A percentile compares a stretch with the other conserved stretches of the same genome.
Conservation (phyloP, 805 yeast species). For the Wickerhamiella occidentalis region DNA sequence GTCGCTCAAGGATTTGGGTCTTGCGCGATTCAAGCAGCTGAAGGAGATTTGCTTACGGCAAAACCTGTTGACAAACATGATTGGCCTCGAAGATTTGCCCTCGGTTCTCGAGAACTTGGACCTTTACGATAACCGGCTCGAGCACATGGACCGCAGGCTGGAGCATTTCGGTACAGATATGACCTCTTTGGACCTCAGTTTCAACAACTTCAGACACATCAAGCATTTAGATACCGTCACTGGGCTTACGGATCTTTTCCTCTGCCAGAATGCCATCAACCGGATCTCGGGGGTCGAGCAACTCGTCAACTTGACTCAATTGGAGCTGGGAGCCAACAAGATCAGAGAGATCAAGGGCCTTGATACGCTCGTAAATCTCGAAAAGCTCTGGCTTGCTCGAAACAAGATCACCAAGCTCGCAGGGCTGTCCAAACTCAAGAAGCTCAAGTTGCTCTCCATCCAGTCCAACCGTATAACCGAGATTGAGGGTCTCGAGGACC, state of each 20-base stretch:
- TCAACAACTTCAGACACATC: conserved; percentile 78
- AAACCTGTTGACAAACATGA: conserved; percentile 63
- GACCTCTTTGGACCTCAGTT: conserved; percentile 63
- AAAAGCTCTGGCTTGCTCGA: conserved; percentile 87
- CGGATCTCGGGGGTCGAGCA: conserved; percentile 56
- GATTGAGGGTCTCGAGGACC: conserved; percentile 67
- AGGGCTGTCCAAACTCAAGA: conserved; percentile 45
- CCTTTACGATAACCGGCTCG: conserved; percentile 81
- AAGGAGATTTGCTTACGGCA: conserved; percentile 65
- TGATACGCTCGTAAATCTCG: conserved; percentile 41
- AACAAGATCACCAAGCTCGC: conserved; percentile 58
- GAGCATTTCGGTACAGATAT: conserved; percentile 39
- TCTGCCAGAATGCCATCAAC: conserved; percentile 78
- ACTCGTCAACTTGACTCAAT: conserved; percentile 44
- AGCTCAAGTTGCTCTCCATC: conserved; percentile 66
- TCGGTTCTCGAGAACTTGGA: conserved; percentile 63
- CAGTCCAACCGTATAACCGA: conserved; percentile 74
- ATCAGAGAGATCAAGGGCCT: conserved; percentile 45
- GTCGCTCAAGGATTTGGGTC: conserved; percentile 37
- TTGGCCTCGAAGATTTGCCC: conserved; percentile 52
- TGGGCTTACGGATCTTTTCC: conserved; percentile 55
- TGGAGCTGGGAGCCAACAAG: conserved; percentile 87
- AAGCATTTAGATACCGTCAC: conserved; percentile 57
- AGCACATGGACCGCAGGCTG: conserved; percentile 59
- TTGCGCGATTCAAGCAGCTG: conserved; percentile 39